These are phyloP conservation scores for Hirschioporus abietinus DNA, from an alignment of 768 basidiomycete species.

Conservation along the genomic window DNA sequence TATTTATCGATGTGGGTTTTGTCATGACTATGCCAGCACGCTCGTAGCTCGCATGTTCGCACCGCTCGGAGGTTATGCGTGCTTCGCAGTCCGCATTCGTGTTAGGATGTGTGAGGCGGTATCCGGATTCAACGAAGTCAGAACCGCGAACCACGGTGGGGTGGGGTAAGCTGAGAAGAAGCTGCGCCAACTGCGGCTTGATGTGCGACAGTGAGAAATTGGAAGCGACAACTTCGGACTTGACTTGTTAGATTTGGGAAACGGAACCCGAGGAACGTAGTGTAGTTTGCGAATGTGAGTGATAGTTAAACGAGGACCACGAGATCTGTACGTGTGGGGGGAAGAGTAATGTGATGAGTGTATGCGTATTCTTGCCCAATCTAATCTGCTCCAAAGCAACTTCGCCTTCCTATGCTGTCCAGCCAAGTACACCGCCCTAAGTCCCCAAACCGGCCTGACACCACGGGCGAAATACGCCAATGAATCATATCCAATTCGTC, in stretches of 20 bases:
- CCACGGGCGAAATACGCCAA: neutral
- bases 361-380: neutral
- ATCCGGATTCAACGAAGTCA: neutral
- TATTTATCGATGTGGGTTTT: neutral
- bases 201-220: neutral
- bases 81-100: neutral
- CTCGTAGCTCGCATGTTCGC: neutral
- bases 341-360: neutral
- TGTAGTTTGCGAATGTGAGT: neutral
- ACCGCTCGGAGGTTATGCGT: neutral
- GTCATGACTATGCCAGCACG: neutral
- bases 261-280: neutral
- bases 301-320: neutral
- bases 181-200: neutral
- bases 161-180: neutral
- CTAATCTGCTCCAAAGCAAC: neutral
- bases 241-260: neutral
- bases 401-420: neutral
- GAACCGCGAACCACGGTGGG: neutral
- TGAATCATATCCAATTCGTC: neutral
- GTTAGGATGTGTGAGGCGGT: neutral
- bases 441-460: neutral
- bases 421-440: neutral
- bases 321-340: neutral
- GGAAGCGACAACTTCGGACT: neutral